Evolutionary conservation across 2,329 filamentous ascomycete species (phyloP).

Genomic region (Epichloe baconii): DNA sequence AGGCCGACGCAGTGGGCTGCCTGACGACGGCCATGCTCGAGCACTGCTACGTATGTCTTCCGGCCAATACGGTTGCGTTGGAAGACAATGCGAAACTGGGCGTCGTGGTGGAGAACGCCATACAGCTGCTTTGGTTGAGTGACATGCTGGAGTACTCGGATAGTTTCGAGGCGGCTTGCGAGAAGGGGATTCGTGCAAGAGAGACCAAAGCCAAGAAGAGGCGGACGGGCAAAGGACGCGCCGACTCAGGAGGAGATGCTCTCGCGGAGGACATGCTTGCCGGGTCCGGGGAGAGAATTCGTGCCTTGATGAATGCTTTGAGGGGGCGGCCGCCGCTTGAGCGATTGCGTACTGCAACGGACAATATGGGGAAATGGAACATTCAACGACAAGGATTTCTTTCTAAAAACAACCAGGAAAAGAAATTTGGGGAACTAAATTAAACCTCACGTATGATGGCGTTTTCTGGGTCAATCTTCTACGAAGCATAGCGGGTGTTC

Average conservation of each 20-base stretch:
- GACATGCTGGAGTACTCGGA: slow-evolving; percentile 22
- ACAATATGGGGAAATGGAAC: no score
- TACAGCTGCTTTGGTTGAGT: slow-evolving; percentile 37
- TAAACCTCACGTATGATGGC: neutral
- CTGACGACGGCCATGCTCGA: slow-evolving; percentile 35
- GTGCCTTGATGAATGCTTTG: slow-evolving; percentile 24
- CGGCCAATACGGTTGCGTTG: slow-evolving; percentile 45
- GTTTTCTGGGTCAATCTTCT: neutral
- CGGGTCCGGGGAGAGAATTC: slow-evolving; percentile 31
- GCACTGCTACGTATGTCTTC: slow-evolving; percentile 50
- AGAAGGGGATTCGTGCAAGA: slow-evolving; percentile 35
- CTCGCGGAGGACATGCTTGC: slow-evolving; percentile 30
- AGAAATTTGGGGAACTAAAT: no score
- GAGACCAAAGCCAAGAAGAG: slow-evolving; percentile 32
- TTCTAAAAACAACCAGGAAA: no score
- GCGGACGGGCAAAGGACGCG: slow-evolving; percentile 20
- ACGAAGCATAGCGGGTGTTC: neutral
- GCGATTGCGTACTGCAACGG: no score
- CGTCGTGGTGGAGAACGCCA: slow-evolving; percentile 51
- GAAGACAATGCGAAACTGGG: slow-evolving; percentile 64
- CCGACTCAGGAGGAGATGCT: slow-evolving; percentile 22
- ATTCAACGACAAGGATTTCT: no score
- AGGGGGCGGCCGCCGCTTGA: slow-evolving; percentile 4
- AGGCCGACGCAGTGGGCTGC: slow-evolving; percentile 22
- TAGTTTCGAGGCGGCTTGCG: slow-evolving; percentile 26